Percentiles rank a stretch among this genome's conserved stretches.
phyloP scores from a whole-genome alignment of 805 yeast species.

The Isabelozyma gotoi region DNA sequence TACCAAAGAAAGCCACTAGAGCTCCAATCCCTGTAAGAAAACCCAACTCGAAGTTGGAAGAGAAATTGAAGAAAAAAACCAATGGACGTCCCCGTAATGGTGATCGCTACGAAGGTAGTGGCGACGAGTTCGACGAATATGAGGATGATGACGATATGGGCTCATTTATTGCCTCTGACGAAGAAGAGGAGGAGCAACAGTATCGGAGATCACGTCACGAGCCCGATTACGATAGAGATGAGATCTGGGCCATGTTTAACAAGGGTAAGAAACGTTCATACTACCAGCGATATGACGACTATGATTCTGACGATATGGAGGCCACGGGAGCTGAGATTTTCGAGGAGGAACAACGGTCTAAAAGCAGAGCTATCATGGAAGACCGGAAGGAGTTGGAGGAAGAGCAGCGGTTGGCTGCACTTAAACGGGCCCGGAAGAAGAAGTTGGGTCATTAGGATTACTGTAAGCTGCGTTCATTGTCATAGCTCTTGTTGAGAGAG shows the following conservation, averaged over 20 bases:
- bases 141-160: conserved; percentile 48
- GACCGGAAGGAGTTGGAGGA: conserved; percentile 70
- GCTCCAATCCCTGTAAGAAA: conserved; percentile 48
- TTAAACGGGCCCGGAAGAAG: conserved; percentile 17
- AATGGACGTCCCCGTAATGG: conserved; percentile 6
- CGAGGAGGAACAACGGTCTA: conserved; percentile 75
- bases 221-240: conserved; percentile 72
- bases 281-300: conserved; percentile 42
- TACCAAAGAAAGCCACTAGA: not conserved
- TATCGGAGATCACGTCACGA: conserved; percentile 14
- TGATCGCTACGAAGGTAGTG: conserved; percentile 1
- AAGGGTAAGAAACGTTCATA: conserved; percentile 55
- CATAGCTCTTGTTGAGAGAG: too few species aligned
- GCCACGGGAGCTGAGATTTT: conserved; percentile 89
- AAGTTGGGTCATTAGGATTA: conserved; percentile 1
- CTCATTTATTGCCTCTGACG: conserved; percentile 58
- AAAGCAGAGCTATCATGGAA: conserved; percentile 68
- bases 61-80: conserved; percentile 36
- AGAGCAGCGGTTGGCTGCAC: conserved; percentile 45
- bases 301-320: conserved; percentile 76
- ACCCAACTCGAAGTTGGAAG: conserved; percentile 56
- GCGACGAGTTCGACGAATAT: conserved; percentile 13
- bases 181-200: conserved; percentile 40
- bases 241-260: conserved; percentile 85
- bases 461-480: not conserved